Evolutionary conservation across 1,139 yeast genomes (phyloP).

Genomic region (Trichomonascaceae sp.): DNA sequence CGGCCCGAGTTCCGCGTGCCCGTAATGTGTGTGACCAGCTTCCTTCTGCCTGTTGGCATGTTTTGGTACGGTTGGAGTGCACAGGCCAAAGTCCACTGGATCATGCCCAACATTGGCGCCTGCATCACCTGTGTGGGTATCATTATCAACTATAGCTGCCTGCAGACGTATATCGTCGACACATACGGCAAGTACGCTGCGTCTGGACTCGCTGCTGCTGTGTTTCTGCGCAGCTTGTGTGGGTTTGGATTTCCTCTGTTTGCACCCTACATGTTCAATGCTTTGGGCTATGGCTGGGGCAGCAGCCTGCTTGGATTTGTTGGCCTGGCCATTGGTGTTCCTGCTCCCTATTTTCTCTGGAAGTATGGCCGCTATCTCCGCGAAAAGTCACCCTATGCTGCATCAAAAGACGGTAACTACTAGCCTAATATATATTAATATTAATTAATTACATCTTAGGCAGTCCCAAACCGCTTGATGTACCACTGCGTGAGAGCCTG

Average conservation of each 20-base stretch:
- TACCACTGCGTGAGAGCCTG: no score
- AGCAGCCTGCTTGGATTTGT: slow-evolving; percentile 39
- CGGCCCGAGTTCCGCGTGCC: slow-evolving; percentile 37
- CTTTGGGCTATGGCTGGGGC: slow-evolving; percentile 49
- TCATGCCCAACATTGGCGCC: slow-evolving; percentile 43
- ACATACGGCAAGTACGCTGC: slow-evolving; percentile 53
- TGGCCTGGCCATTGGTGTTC: slow-evolving; percentile 37
- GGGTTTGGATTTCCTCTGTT: slow-evolving; percentile 37
- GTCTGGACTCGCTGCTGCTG: slow-evolving; percentile 42
- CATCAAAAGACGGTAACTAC: no score
- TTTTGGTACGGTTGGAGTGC: slow-evolving; percentile 56
- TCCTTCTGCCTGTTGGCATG: slow-evolving; percentile 41
- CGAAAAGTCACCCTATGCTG: slow-evolving; percentile 10
- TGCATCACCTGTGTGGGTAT: slow-evolving; percentile 41
- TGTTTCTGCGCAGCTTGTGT: slow-evolving; percentile 41
- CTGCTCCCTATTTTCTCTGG: slow-evolving; percentile 39
- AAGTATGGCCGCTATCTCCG: slow-evolving; percentile 37
- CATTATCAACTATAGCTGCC: slow-evolving; percentile 41
- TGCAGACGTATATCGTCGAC: slow-evolving; percentile 47
- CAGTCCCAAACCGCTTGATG: no score
- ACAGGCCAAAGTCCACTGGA: slow-evolving; percentile 34
- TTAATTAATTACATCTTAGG: no score
- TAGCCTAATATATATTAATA: no score
- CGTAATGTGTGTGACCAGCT: slow-evolving; percentile 32
- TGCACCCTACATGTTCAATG: slow-evolving; percentile 20